These are phyloP conservation scores for Phytophthora idaei DNA, from an alignment of 352 stramenopile species.

Conservation along the genomic window DNA sequence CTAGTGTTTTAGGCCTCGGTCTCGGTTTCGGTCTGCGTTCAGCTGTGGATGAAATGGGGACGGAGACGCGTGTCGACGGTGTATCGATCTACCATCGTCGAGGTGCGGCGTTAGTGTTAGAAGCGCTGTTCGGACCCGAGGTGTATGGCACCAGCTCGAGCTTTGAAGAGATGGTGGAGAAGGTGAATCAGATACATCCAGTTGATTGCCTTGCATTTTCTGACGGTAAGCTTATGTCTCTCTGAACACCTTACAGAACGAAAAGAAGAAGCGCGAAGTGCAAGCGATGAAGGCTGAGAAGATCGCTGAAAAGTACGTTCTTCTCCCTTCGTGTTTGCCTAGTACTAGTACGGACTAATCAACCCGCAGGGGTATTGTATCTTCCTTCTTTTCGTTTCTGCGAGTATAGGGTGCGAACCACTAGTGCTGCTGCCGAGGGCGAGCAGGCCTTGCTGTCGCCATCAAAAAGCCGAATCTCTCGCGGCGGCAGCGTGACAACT, in stretches of 20 bases:
- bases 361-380: constrained; percentile 20
- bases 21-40: constrained; percentile 82
- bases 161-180: constrained; percentile 89
- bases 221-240: constrained; percentile 5
- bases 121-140: constrained; percentile 59
- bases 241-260: constrained; percentile 36
- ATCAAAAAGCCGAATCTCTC: constrained; percentile 16
- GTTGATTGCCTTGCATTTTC: constrained; percentile 4
- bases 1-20: constrained; percentile 68
- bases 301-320: constrained; percentile 28
- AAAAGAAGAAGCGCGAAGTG: constrained; percentile 44
- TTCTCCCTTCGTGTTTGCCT: neutral
- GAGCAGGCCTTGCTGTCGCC: constrained; percentile 13
- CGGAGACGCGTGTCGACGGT: constrained; percentile 74
- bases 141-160: constrained; percentile 66
- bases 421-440: neutral
- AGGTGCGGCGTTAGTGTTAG: constrained; percentile 74
- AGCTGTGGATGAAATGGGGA: constrained; percentile 80
- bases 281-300: constrained; percentile 37
- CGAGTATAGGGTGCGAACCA: constrained; percentile 20
- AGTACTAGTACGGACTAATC: constrained; percentile 24
- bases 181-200: constrained; percentile 40
- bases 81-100: constrained; percentile 88
- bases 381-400: constrained; percentile 31
- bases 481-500: constrained; percentile 17